Conservation (phyloP, 306 rosid genomes). For the Adenanthera pavonina region DNA sequence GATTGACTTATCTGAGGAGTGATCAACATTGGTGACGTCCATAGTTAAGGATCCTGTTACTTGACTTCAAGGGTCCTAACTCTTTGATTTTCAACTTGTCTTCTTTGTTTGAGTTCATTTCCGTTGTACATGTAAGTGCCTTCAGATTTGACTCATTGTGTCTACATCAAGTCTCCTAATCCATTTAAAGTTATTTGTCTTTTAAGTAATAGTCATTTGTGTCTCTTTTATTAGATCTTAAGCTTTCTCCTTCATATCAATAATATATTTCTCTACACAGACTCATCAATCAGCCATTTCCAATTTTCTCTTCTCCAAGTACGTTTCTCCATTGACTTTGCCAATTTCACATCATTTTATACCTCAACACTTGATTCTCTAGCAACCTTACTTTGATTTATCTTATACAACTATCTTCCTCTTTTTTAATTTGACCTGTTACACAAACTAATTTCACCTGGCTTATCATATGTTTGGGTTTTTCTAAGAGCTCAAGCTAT, state of each 20-base stretch:
- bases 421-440: conserved; percentile 23
- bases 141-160: too few species aligned
- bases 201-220: background rate
- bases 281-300: conserved; percentile 55
- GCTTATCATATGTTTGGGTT: background rate
- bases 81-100: too few species aligned
- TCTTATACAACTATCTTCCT: background rate
- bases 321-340: conserved; percentile 32
- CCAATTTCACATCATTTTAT: conserved; percentile 20
- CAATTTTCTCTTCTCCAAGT: conserved; percentile 48
- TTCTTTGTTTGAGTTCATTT: too few species aligned
- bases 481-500: conserved; percentile 31
- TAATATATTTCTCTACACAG: conserved; percentile 11
- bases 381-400: background rate
- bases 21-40: too few species aligned
- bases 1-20: too few species aligned
- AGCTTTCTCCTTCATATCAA: background rate
- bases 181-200: background rate
- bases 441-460: conserved; percentile 12
- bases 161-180: background rate
- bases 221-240: too few species aligned
- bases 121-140: too few species aligned
- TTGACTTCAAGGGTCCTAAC: too few species aligned
- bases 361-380: conserved; percentile 35
- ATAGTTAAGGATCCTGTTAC: too few species aligned